Evolutionary conservation across 306 rosid genomes (phyloP).

Genomic region (Senna siamea): DNA sequence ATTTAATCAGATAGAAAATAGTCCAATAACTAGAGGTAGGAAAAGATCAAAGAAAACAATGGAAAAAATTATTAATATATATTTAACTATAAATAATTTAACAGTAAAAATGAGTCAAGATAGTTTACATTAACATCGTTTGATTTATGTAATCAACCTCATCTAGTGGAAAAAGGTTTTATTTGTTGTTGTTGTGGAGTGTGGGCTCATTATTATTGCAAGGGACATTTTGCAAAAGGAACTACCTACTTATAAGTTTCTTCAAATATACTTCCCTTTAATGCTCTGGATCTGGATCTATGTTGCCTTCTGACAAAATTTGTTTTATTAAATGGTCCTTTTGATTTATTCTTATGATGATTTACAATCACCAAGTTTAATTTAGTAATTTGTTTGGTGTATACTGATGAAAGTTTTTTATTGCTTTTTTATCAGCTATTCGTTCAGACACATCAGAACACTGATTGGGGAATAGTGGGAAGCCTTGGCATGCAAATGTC

Average conservation of each 20-base stretch:
- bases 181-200: not conserved
- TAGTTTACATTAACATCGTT: too few relatives aligned
- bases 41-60: too few relatives aligned
- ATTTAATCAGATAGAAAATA: too few relatives aligned
- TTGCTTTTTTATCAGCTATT: constrained; percentile 46
- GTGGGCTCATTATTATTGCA: not conserved
- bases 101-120: too few relatives aligned
- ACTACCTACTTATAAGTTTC: not conserved
- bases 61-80: too few relatives aligned
- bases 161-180: too few relatives aligned
- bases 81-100: too few relatives aligned
- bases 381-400: constrained; percentile 10
- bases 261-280: not conserved
- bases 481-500: constrained; percentile 17
- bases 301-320: not conserved
- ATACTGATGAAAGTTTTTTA: constrained; percentile 30
- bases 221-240: not conserved
- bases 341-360: not conserved
- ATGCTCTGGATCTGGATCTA: too few relatives aligned
- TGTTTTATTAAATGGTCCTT: constrained; percentile 6
- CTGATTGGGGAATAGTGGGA: constrained; percentile 37
- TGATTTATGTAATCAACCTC: too few relatives aligned
- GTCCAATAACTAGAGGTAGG: too few relatives aligned
- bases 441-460: constrained; percentile 57
- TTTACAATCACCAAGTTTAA: not conserved